Evolutionary conservation across 768 basidiomycete species (phyloP).

Genomic region (Lyophyllum shimeji): DNA sequence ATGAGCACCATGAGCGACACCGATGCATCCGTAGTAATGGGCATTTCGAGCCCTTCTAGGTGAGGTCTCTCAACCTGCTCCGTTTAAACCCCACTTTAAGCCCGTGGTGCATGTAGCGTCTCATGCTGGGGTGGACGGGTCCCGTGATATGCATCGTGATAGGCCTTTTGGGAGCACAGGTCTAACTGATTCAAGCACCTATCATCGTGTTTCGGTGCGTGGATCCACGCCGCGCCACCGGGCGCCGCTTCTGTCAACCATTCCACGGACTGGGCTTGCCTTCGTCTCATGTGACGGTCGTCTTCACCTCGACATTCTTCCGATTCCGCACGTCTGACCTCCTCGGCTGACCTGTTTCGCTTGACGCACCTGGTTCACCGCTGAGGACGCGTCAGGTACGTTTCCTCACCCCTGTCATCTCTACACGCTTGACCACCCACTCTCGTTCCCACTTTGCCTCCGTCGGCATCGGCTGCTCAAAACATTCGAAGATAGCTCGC

Average conservation of each 20-base stretch:
- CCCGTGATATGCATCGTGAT: conserved; percentile 6
- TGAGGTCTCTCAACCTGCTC: not conserved
- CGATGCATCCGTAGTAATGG: not conserved
- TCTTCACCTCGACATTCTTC: not conserved
- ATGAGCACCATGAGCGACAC: not conserved
- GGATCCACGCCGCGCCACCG: not conserved
- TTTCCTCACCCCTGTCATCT: not conserved
- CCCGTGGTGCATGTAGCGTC: not conserved
- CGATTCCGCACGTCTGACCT: not conserved
- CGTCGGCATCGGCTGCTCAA: not conserved
- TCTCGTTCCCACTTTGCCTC: not conserved
- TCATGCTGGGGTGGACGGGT: not conserved
- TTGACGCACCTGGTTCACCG: not conserved
- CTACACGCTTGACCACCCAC: not conserved
- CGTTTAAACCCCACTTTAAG: not conserved
- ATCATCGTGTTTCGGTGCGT: not conserved
- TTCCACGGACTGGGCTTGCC: not conserved
- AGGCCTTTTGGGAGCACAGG: not conserved
- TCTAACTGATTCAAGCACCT: too few species aligned
- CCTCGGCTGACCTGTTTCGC: too few species aligned
- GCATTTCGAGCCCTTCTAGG: not conserved
- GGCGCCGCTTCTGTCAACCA: not conserved
- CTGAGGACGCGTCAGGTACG: not conserved
- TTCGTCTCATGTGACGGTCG: not conserved
- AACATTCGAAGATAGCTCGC: not conserved